phyloP scores from a whole-genome alignment of 2,329 filamentous ascomycete species.

The Hypoxylon sp. region DNA sequence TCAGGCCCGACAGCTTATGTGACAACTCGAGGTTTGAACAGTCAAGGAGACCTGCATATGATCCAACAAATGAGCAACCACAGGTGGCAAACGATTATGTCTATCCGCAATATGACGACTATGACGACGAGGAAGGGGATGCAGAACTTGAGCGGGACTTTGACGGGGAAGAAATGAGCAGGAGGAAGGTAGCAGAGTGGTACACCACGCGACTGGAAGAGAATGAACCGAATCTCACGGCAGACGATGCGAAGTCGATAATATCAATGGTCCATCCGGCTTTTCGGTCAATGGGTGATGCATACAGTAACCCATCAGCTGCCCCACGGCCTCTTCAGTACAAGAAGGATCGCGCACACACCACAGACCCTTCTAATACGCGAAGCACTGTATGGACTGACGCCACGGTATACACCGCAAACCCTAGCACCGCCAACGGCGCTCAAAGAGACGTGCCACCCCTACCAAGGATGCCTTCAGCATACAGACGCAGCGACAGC shows the following conservation, averaged over 20 bases:
- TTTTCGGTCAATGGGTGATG: conserved; percentile 36
- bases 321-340: conserved; percentile 40
- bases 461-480: conserved; percentile 44
- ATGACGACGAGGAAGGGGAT: conserved; percentile 24
- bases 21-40: conserved; percentile 30
- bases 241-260: conserved; percentile 41
- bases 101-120: conserved; percentile 34
- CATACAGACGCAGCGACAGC: background rate
- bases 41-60: conserved; percentile 4
- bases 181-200: conserved; percentile 47
- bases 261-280: conserved; percentile 49
- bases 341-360: conserved; percentile 29
- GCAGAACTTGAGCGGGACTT: conserved; percentile 38
- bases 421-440: conserved; percentile 3
- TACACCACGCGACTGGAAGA: conserved; percentile 36
- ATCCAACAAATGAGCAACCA: conserved; percentile 13
- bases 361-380: background rate
- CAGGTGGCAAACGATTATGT: conserved; percentile 11
- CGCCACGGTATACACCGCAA: conserved; percentile 42
- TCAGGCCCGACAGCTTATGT: conserved; percentile 49
- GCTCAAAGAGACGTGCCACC: conserved; percentile 35
- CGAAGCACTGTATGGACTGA: conserved; percentile 46
- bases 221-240: conserved; percentile 6
- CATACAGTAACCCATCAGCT: conserved; percentile 42
- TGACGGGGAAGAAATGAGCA: conserved; percentile 41